Evolutionary conservation across 1,284 basidiomycete species (phyloP).

Genomic region (Cutaneotrichosporon sp.): DNA sequence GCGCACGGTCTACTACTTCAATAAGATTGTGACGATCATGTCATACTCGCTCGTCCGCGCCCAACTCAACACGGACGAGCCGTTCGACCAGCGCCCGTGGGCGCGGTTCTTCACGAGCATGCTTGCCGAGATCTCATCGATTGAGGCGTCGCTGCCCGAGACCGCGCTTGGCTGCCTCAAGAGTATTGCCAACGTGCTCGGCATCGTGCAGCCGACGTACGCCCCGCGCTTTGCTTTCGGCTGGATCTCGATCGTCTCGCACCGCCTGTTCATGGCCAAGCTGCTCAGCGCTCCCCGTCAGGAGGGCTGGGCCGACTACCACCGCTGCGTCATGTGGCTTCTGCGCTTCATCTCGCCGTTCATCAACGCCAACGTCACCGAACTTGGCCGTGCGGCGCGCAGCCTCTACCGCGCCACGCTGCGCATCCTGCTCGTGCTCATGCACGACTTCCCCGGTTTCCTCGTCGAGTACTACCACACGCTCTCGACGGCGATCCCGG

Average conservation of each 20-base stretch:
- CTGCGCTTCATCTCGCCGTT: conserved; percentile 93
- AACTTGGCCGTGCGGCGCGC: conserved; percentile 74
- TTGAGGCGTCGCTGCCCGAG: conserved; percentile 74
- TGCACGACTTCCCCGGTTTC: conserved; percentile 99
- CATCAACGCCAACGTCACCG: conserved; percentile 63
- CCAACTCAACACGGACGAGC: conserved; percentile 85
- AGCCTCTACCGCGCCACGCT: conserved; percentile 90
- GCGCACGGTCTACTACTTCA: conserved; percentile 95
- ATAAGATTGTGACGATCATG: conserved; percentile 96
- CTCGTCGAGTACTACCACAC: conserved; percentile 95
- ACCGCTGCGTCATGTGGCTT: conserved; percentile 84
- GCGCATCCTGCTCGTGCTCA: conserved; percentile 82
- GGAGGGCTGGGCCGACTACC: conserved; percentile 86
- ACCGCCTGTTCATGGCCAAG: conserved; percentile 96
- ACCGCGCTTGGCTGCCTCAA: conserved; percentile 86
- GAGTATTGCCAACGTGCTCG: conserved; percentile 88
- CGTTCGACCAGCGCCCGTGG: conserved; percentile 97
- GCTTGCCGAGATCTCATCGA: conserved; percentile 79
- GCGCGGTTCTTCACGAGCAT: conserved; percentile 98
- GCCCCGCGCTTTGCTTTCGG: conserved; percentile 98
- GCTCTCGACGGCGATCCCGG: conserved; percentile 85
- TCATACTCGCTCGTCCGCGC: conserved; percentile 90
- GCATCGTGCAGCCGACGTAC: conserved; percentile 90
- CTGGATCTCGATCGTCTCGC: conserved; percentile 95
- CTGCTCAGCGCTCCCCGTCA: conserved; percentile 56